Evolutionary conservation across 169 alveolate genomes (phyloP), one percentile per base, ranked within the genome.

Genomic region (Babesia divergens): DNA sequence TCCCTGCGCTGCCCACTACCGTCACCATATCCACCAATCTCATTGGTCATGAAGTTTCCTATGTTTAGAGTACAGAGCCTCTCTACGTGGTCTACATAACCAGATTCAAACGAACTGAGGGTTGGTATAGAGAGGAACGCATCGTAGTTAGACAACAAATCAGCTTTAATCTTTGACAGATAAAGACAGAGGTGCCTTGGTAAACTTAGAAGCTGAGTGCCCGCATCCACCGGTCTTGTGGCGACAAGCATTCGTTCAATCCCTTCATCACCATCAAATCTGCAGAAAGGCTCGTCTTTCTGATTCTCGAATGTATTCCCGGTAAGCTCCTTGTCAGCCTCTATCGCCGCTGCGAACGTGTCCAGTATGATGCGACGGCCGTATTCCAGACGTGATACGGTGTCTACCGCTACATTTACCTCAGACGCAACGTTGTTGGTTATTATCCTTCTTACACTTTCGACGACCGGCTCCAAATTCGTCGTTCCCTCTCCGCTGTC

Each of bases 191-290:
- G 29, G 34, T 38, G 26, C 2, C 26, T 6, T 14, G 82, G 81
- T 16, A 77, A 34, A 8, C 26, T 67, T 13, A 40, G 44, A 3
- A 77, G 22, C 18, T 31, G 46, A 18, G 9, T 42, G 1, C 69
- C 76, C 4, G 49, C 37, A 20, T 42, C 6, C 14, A 77, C 37
- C 20, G 53, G 35, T 11, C 24, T 16, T 59, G 26, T 35, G 31
- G 68, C 62, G 0, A 66, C 53, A 13, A 67, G 26, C 38, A 14
- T 22, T 16, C 50, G 51, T 42, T 77, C 86, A 7, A 14, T 44
- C 8, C 72, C 86, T 14, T 66, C 59, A 58, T 77, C 86, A 18
- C 86, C 86, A 9, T 56, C 72, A 34, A 77, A 77, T 28, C 82
- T 55, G 6, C 34, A 6, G 22, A 65, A 66, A 2, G 11, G 32